A percentile compares a stretch with the other conserved stretches of the same genome.
phyloP scores from a whole-genome alignment of 352 stramenopile species.

The Blastocystis sp. region DNA sequence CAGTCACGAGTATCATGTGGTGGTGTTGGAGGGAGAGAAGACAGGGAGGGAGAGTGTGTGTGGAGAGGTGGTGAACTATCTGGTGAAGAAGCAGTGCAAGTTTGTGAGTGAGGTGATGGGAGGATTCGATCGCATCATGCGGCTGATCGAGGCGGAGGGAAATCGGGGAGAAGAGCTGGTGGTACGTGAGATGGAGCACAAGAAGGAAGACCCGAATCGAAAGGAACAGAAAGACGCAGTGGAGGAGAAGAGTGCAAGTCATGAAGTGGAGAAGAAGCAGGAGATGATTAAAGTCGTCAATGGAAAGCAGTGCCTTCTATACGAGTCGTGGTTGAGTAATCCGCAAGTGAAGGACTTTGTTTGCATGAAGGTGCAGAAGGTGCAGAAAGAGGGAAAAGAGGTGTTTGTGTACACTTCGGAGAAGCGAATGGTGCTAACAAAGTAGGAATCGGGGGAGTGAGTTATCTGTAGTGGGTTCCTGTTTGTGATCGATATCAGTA shows the following conservation, averaged over 20 bases:
- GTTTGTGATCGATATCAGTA: slow-evolving; percentile 47
- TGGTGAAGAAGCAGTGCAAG: neutral
- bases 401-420: neutral
- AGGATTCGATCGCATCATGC: neutral
- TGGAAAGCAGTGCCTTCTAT: slow-evolving; percentile 46
- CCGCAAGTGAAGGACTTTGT: neutral
- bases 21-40: slow-evolving; percentile 7
- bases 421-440: slow-evolving; percentile 41
- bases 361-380: slow-evolving; percentile 32
- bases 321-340: slow-evolving; percentile 6
- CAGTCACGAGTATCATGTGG: slow-evolving; percentile 29
- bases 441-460: neutral
- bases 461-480: neutral
- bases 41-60: neutral
- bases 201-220: neutral
- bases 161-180: neutral
- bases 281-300: slow-evolving; percentile 17
- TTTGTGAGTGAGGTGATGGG: slow-evolving; percentile 10
- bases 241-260: neutral
- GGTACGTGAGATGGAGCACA: neutral
- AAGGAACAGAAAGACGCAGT: neutral
- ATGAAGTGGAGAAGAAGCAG: neutral
- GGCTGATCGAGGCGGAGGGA: neutral
- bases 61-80: neutral
- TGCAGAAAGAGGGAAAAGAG: neutral